These are phyloP conservation scores for Pichia sp. DNA, from an alignment of 1,139 yeast genomes.

Conservation along the genomic window DNA sequence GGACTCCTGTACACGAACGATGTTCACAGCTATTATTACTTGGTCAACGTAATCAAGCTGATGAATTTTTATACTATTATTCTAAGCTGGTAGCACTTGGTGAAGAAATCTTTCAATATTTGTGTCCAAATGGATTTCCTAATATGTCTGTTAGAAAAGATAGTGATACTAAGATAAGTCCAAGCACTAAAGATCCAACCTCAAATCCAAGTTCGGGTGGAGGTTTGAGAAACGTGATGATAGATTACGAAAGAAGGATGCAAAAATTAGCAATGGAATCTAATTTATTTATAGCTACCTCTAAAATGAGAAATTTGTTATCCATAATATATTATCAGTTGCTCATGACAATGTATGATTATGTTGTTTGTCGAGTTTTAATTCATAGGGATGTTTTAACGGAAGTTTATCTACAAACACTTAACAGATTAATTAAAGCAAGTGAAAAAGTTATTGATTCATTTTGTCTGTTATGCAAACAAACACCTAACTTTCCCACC, in stretches of 20 bases:
- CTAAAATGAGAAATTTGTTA: constrained; percentile 34
- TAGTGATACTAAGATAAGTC: constrained; percentile 2
- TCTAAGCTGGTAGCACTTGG: constrained; percentile 38
- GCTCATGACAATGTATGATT: constrained; percentile 44
- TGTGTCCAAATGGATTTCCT: constrained; percentile 26
- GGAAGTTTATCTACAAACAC: constrained; percentile 33
- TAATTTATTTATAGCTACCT: constrained; percentile 29
- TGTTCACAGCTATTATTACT: constrained; percentile 33
- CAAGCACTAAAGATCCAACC: neutral
- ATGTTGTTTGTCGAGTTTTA: constrained; percentile 35
- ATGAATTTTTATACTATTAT: constrained; percentile 36
- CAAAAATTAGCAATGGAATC: constrained; percentile 31
- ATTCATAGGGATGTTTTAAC: constrained; percentile 25
- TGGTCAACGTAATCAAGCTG: constrained; percentile 31
- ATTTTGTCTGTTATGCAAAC: constrained; percentile 37
- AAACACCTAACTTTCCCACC: constrained; percentile 42
- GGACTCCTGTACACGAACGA: constrained; percentile 41
- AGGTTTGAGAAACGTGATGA: constrained; percentile 25
- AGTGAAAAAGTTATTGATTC: constrained; percentile 42
- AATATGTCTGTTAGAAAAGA: constrained; percentile 1
- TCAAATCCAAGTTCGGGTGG: constrained; percentile 1
- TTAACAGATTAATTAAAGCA: constrained; percentile 37
- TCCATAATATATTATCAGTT: constrained; percentile 42
- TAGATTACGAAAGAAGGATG: constrained; percentile 29
- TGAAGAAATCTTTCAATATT: constrained; percentile 38